Percentiles rank a stretch among this genome's conserved stretches.
These are phyloP conservation scores for Rhodomyrtus tomentosa DNA, from an alignment of 345 rosid species.

Conservation along the genomic window DNA sequence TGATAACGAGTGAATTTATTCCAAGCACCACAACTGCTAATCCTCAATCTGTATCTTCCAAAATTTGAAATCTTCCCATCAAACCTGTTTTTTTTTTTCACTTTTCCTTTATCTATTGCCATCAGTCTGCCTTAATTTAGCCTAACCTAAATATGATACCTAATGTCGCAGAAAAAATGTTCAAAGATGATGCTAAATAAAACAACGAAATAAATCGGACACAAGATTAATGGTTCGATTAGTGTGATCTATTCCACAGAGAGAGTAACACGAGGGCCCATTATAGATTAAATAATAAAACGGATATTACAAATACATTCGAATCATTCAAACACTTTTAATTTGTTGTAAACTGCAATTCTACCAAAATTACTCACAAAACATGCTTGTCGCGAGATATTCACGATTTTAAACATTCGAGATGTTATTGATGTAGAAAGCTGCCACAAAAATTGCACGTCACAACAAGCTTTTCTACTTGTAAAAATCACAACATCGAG, in stretches of 20 bases:
- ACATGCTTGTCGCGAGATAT: neutral
- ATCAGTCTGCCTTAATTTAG: neutral
- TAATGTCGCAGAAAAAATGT: neutral
- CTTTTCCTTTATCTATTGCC: neutral
- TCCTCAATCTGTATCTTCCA: neutral
- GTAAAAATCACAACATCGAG: neutral
- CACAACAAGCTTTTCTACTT: neutral
- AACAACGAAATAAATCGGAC: neutral
- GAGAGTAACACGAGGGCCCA: neutral
- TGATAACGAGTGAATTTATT: neutral
- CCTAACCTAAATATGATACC: neutral
- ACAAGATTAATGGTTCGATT: neutral
- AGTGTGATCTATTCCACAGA: neutral
- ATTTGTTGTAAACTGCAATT: neutral
- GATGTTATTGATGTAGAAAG: neutral
- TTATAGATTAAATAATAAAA: neutral
- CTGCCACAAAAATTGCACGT: neutral
- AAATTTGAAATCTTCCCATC: neutral
- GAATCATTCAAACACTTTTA: neutral
- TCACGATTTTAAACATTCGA: neutral
- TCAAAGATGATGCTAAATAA: neutral
- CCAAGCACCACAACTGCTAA: neutral
- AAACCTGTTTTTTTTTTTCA: neutral
- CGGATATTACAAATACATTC: accelerated
- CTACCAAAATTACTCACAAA: neutral